These are phyloP conservation scores for Theobroma grandiflorum DNA, from an alignment of 441 rosid species.

Conservation along the genomic window DNA sequence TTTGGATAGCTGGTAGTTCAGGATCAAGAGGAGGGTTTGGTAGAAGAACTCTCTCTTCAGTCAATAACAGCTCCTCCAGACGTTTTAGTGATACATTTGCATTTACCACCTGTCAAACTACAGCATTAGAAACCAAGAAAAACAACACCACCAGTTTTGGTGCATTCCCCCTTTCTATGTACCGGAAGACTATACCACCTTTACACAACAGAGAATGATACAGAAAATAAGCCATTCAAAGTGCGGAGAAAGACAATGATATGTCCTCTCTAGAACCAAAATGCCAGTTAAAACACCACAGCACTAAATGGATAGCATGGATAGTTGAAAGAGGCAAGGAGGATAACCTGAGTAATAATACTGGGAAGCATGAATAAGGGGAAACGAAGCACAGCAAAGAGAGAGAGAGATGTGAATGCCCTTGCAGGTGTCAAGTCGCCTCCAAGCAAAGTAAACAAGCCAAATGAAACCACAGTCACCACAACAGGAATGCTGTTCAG, in stretches of 20 bases:
- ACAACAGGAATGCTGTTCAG: slow-evolving; percentile 91
- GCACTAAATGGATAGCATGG: slow-evolving; percentile 6
- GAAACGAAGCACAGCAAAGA: slow-evolving; percentile 96
- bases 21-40: slow-evolving; percentile 94
- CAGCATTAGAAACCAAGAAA: slow-evolving; percentile 29
- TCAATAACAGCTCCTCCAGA: slow-evolving; percentile 87
- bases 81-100: slow-evolving; percentile 96
- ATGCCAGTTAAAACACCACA: background rate
- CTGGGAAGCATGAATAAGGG: slow-evolving; percentile 98
- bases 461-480: slow-evolving; percentile 95
- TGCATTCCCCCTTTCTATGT: slow-evolving; percentile 4
- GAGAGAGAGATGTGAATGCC: slow-evolving; percentile 97
- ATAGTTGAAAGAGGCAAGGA: slow-evolving; percentile 22
- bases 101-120: slow-evolving; percentile 74
- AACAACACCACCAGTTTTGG: background rate
- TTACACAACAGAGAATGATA: background rate
- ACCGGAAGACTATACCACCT: background rate
- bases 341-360: slow-evolving; percentile 88
- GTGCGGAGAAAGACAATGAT: slow-evolving; percentile 13
- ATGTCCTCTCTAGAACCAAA: slow-evolving; percentile 13
- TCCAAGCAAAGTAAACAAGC: slow-evolving; percentile 95
- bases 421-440: slow-evolving; percentile 99
- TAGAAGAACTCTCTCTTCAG: slow-evolving; percentile 91
- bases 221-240: slow-evolving; percentile 4
- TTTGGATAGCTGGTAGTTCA: slow-evolving; percentile 79